These are phyloP conservation scores for Pachyrhizus erosus DNA, from an alignment of 306 rosid genomes.

Conservation along the genomic window DNA sequence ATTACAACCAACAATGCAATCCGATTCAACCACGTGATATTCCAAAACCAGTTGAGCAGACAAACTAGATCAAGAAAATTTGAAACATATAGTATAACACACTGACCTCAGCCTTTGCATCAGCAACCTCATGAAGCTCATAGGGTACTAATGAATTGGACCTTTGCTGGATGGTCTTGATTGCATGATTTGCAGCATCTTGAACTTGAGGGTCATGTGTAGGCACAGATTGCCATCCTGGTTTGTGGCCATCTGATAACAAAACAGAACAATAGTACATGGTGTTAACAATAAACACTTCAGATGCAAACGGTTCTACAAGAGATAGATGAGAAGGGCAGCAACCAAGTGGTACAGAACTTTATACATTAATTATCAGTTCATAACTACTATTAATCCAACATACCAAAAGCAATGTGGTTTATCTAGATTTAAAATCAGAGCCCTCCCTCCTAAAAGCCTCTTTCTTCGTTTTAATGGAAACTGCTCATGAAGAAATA, in stretches of 20 bases:
- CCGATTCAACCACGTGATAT: not conserved
- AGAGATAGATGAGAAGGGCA: not conserved
- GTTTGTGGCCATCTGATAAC: slow-evolving; percentile 57
- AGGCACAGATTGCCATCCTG: slow-evolving; percentile 77
- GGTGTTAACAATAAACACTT: slow-evolving; percentile 11
- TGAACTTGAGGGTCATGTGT: slow-evolving; percentile 75
- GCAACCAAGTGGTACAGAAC: slow-evolving; percentile 8
- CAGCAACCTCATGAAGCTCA: slow-evolving; percentile 71
- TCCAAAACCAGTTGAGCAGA: slow-evolving; percentile 23
- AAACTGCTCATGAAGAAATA: not conserved
- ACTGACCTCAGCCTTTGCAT: slow-evolving; percentile 88
- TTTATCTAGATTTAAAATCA: not conserved
- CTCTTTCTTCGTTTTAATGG: slow-evolving; percentile 1
- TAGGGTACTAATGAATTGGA: slow-evolving; percentile 78
- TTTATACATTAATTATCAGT: not conserved
- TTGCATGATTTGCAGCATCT: slow-evolving; percentile 84
- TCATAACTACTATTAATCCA: not conserved
- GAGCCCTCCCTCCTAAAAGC: slow-evolving; percentile 13
- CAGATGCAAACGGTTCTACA: slow-evolving; percentile 9
- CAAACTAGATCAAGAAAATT: not conserved
- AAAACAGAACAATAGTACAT: slow-evolving; percentile 34
- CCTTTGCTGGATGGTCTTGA: slow-evolving; percentile 73
- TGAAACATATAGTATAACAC: slow-evolving; percentile 11
- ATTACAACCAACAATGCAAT: not conserved
- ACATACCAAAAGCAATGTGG: slow-evolving; percentile 5